phyloP scores from a whole-genome alignment of 179 eudicot species.

The Dionaea muscipula region DNA sequence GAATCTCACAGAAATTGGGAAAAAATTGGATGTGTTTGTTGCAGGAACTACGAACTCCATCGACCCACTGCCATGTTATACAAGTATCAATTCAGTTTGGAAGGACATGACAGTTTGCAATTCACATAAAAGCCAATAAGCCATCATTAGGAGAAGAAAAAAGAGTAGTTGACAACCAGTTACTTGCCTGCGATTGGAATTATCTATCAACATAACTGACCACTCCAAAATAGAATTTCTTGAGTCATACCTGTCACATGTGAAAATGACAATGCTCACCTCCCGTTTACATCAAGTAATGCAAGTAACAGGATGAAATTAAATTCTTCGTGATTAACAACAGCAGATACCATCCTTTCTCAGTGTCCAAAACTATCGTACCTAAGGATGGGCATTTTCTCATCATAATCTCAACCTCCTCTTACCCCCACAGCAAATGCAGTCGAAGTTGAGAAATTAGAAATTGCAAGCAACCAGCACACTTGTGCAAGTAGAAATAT shows the following conservation, averaged over 20 bases:
- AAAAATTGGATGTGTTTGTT: constrained; percentile 70
- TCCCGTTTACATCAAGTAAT: neutral
- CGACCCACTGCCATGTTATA: constrained; percentile 52
- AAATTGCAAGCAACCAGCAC: neutral
- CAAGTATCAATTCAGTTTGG: constrained; percentile 4
- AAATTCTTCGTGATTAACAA: neutral
- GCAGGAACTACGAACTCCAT: constrained; percentile 92
- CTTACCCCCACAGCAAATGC: too few relatives aligned
- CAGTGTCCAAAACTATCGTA: too few relatives aligned
- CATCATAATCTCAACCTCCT: too few relatives aligned
- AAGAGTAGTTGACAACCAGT: neutral
- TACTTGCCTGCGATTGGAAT: constrained; percentile 87
- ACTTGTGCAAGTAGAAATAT: too few relatives aligned
- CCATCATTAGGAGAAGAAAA: neutral
- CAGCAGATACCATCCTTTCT: too few relatives aligned
- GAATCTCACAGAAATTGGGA: constrained; percentile 82
- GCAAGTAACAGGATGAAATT: neutral
- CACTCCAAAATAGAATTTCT: constrained; percentile 86
- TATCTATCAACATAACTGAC: constrained; percentile 81
- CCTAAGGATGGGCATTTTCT: too few relatives aligned
- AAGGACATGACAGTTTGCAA: neutral
- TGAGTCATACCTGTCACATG: constrained; percentile 59
- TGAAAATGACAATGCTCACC: constrained; percentile 2
- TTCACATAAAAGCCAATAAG: neutral
- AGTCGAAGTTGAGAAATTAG: neutral